Evolutionary conservation across 1,284 basidiomycete genomes (phyloP).

Genomic region (Ganoderma sinense): DNA sequence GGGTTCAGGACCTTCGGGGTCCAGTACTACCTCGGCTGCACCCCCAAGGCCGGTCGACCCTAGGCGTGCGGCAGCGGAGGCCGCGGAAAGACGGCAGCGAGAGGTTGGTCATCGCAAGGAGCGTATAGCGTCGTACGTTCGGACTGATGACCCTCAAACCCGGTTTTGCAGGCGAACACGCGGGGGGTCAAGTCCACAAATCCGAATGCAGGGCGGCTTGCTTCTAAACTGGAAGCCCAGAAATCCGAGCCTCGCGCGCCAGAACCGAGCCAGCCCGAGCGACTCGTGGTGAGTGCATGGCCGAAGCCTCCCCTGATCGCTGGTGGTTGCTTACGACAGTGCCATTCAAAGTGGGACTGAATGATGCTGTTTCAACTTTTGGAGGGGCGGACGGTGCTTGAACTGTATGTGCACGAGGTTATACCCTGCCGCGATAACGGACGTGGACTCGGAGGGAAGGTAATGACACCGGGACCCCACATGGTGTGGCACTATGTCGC

Average conservation of each 20-base stretch:
- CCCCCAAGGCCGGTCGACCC: slow-evolving; percentile 52
- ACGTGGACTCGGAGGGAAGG: slow-evolving; percentile 1
- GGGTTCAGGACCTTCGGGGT: slow-evolving; percentile 31
- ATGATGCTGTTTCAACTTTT: slow-evolving; percentile 4
- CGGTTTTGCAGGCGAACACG: slow-evolving; percentile 50
- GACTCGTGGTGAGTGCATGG: slow-evolving; percentile 64
- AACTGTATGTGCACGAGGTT: slow-evolving; percentile 22
- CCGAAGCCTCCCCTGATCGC: slow-evolving; percentile 21
- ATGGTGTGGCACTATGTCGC: slow-evolving; percentile 14
- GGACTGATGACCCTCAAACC: slow-evolving; percentile 15
- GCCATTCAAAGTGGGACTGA: slow-evolving; percentile 39
- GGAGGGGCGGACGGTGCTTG: slow-evolving; percentile 9
- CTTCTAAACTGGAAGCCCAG: slow-evolving; percentile 59
- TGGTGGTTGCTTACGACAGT: slow-evolving; percentile 24
- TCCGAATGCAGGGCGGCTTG: slow-evolving; percentile 70
- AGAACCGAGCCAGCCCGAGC: slow-evolving; percentile 59
- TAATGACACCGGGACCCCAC: slow-evolving; percentile 25
- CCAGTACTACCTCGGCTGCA: neutral
- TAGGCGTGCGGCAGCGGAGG: slow-evolving; percentile 70
- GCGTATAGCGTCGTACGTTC: slow-evolving; percentile 21
- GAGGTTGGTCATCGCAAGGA: slow-evolving; percentile 52
- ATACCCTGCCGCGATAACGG: slow-evolving; percentile 2
- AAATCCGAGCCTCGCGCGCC: slow-evolving; percentile 56
- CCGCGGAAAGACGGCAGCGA: slow-evolving; percentile 71
- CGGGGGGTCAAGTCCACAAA: slow-evolving; percentile 68